These are phyloP conservation scores for Tricholoma sp. DNA, from an alignment of 768 basidiomycete species.

Conservation along the genomic window DNA sequence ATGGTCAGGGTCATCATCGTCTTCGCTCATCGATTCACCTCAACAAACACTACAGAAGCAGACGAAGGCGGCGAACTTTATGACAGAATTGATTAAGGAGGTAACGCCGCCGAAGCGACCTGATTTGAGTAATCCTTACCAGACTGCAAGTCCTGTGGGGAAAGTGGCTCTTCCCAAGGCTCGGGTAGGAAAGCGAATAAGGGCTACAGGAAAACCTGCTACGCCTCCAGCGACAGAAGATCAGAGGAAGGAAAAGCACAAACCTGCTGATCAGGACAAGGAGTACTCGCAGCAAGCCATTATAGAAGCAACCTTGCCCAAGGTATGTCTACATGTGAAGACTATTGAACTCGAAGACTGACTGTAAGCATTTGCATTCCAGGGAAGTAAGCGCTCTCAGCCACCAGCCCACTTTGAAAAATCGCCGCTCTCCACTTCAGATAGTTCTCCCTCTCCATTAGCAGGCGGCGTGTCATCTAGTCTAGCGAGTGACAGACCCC, in stretches of 20 bases:
- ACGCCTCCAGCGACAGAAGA: slow-evolving; percentile 21
- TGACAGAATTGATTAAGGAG: slow-evolving; percentile 69
- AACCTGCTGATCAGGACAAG: slow-evolving; percentile 20
- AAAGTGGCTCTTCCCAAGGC: slow-evolving; percentile 36
- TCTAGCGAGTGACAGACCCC: slow-evolving; percentile 12
- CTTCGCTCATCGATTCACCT: slow-evolving; percentile 27
- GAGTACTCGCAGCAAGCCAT: slow-evolving; percentile 57
- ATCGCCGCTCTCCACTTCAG: slow-evolving; percentile 7
- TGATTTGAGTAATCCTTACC: slow-evolving; percentile 76
- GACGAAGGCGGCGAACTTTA: slow-evolving; percentile 63
- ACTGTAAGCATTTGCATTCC: slow-evolving; percentile 5
- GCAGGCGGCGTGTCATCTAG: background rate
- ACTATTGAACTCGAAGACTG: background rate
- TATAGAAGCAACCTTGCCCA: slow-evolving; percentile 75
- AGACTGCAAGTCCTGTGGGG: slow-evolving; percentile 62
- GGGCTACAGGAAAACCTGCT: slow-evolving; percentile 36
- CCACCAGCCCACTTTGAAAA: slow-evolving; percentile 58
- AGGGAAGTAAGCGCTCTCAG: slow-evolving; percentile 78
- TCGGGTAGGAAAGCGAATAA: slow-evolving; percentile 39
- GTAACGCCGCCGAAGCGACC: slow-evolving; percentile 59
- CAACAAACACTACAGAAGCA: slow-evolving; percentile 36
- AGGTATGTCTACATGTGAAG: slow-evolving; percentile 33
- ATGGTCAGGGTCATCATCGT: slow-evolving; percentile 48
- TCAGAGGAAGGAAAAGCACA: slow-evolving; percentile 20
- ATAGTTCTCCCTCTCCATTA: slow-evolving; percentile 5